Evolutionary conservation across 1,284 basidiomycete species (phyloP).

Genomic region (Serendipita sp.): DNA sequence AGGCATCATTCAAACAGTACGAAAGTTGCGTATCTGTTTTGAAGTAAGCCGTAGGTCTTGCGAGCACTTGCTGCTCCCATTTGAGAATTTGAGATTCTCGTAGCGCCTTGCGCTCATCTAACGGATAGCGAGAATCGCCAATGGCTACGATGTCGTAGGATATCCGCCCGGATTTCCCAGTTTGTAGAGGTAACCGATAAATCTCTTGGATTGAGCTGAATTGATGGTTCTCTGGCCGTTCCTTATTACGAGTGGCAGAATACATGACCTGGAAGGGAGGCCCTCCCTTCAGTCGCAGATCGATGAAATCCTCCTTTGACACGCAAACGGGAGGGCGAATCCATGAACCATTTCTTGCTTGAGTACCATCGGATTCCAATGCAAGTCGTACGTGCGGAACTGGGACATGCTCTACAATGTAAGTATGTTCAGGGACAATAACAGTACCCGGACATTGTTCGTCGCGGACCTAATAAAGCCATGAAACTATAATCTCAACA

Average conservation of each 20-base stretch:
- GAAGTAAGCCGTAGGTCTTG: constrained; percentile 67
- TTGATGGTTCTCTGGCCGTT: constrained; percentile 48
- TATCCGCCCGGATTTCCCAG: constrained; percentile 64
- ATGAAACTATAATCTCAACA: constrained; percentile 10
- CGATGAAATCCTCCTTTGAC: constrained; percentile 63
- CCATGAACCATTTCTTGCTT: constrained; percentile 46
- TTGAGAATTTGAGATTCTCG: constrained; percentile 47
- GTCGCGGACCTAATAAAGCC: constrained; percentile 49
- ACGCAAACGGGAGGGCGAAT: constrained; percentile 70
- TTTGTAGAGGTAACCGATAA: constrained; percentile 75
- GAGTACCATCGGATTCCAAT: constrained; percentile 18
- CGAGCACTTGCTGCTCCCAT: constrained; percentile 75
- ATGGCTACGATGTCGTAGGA: constrained; percentile 82
- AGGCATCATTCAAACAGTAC: constrained; percentile 62
- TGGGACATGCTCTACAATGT: constrained; percentile 61
- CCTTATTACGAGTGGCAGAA: constrained; percentile 46
- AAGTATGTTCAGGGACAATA: constrained; percentile 43
- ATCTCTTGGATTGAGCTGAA: constrained; percentile 77
- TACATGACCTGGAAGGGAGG: constrained; percentile 81
- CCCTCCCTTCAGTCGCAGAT: constrained; percentile 66
- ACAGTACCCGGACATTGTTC: constrained; percentile 73
- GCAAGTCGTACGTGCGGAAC: constrained; percentile 35
- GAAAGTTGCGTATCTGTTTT: constrained; percentile 48
- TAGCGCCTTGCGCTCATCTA: constrained; percentile 45
- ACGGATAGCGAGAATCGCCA: constrained; percentile 72